These are phyloP conservation scores for Gossypium davidsonii DNA, from an alignment of 441 rosid species.

Conservation along the genomic window DNA sequence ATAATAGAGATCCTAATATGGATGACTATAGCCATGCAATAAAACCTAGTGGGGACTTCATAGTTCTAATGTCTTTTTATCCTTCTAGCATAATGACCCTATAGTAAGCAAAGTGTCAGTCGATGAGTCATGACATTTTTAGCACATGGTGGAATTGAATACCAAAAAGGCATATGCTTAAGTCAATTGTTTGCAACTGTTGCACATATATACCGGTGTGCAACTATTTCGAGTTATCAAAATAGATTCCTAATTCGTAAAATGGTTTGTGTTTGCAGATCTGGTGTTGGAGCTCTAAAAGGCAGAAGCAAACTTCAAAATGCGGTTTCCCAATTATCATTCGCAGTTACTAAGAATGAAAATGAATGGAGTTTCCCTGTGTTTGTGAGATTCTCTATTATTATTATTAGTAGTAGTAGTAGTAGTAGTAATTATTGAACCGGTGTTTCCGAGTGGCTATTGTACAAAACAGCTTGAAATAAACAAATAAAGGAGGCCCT, in stretches of 20 bases:
- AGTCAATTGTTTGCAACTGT: neutral
- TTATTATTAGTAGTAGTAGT: neutral
- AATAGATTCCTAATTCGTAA: neutral
- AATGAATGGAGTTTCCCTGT: neutral
- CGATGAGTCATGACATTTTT: neutral
- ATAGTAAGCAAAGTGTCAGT: neutral
- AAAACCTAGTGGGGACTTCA: neutral
- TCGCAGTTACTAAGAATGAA: neutral
- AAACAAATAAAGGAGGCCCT: conserved; percentile 24
- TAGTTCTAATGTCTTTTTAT: neutral
- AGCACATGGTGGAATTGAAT: neutral
- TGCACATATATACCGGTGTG: neutral
- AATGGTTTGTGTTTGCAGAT: conserved; percentile 32
- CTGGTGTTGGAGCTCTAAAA: conserved; percentile 69
- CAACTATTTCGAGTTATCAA: neutral
- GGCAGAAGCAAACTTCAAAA: conserved; percentile 16
- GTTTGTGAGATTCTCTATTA: conserved; percentile 17
- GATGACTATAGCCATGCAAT: neutral
- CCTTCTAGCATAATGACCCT: neutral
- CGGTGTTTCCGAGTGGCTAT: conserved; percentile 23
- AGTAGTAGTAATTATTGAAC: conserved; percentile 5
- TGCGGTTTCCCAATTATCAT: neutral
- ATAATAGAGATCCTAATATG: neutral
- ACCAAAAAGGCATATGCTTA: neutral
- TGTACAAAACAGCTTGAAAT: conserved; percentile 14